These are phyloP conservation scores for Colletotrichum simmondsii DNA, from an alignment of 2,329 filamentous ascomycete genomes.

Conservation along the genomic window DNA sequence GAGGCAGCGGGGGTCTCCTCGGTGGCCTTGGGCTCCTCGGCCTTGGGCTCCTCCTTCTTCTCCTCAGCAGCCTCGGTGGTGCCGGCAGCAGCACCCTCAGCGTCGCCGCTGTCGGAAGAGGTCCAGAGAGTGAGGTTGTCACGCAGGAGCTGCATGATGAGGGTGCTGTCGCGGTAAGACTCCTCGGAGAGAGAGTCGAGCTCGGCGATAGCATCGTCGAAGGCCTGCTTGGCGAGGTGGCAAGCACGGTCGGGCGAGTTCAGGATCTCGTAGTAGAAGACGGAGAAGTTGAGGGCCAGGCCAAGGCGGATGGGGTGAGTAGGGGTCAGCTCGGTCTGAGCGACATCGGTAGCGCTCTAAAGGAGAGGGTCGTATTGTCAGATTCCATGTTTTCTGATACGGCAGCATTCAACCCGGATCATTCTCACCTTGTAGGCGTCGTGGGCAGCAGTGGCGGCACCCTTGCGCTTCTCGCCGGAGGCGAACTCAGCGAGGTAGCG, in stretches of 20 bases:
- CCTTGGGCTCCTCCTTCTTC: slow-evolving; percentile 65
- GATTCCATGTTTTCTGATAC: background rate
- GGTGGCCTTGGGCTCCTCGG: slow-evolving; percentile 47
- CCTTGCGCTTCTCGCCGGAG: slow-evolving; percentile 91
- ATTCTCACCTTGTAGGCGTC: slow-evolving; percentile 95
- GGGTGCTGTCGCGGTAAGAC: slow-evolving; percentile 97
- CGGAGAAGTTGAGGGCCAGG: slow-evolving; percentile 98
- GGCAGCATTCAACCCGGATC: background rate
- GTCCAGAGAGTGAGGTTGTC: slow-evolving; percentile 99
- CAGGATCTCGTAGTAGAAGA: slow-evolving; percentile 99
- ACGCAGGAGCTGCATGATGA: slow-evolving; percentile 99
- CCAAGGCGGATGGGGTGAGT: slow-evolving; percentile 98
- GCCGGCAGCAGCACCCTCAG: slow-evolving; percentile 71
- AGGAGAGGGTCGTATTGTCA: slow-evolving; percentile 15
- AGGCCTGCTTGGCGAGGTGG: slow-evolving; percentile 98
- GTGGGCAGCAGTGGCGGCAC: slow-evolving; percentile 85
- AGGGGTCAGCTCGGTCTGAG: slow-evolving; percentile 95
- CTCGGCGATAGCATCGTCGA: slow-evolving; percentile 98
- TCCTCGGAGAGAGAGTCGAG: slow-evolving; percentile 98
- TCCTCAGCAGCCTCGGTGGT: slow-evolving; percentile 72
- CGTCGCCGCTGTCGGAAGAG: slow-evolving; percentile 88
- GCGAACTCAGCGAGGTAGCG: slow-evolving; percentile 95
- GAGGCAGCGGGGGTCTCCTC: slow-evolving; percentile 61
- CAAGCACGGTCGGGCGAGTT: slow-evolving; percentile 98
- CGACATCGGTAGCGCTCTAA: slow-evolving; percentile 96